These are phyloP conservation scores for Perkinsus chesapeaki DNA, from an alignment of 169 alveolate species.

Conservation along the genomic window DNA sequence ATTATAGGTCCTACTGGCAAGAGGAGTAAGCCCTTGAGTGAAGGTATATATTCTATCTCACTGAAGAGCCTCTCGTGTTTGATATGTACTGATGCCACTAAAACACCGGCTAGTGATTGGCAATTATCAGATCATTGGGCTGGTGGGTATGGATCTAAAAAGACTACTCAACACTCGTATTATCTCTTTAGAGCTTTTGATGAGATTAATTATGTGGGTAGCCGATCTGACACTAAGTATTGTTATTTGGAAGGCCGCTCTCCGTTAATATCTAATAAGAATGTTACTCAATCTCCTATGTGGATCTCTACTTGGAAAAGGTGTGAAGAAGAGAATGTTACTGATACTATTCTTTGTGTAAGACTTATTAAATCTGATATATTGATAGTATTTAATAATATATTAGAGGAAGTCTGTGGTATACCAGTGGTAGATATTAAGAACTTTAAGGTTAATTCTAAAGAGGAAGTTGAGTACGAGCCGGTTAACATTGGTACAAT, in stretches of 20 bases:
- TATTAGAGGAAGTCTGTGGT: background rate
- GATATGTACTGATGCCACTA: background rate
- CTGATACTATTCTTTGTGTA: background rate
- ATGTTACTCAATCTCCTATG: background rate
- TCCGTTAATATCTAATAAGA: background rate
- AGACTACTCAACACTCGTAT: background rate
- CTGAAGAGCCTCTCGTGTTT: background rate
- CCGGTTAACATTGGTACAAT: background rate
- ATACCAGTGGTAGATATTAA: background rate
- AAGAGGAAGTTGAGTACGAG: background rate
- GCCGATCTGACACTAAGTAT: background rate
- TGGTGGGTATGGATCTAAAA: background rate
- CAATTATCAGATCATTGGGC: background rate
- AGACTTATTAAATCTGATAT: background rate
- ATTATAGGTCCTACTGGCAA: background rate
- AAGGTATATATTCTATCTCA: background rate
- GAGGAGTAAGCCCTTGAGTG: background rate
- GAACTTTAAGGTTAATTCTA: background rate
- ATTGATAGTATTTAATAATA: background rate
- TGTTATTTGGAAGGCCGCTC: background rate
- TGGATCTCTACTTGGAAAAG: background rate
- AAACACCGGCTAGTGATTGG: background rate
- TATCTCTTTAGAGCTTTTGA: background rate
- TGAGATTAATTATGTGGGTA: background rate
- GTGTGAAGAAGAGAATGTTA: background rate